A percentile compares a stretch with the other conserved stretches of the same genome.
Conservation (phyloP, 768 basidiomycete species). For the Suillus subalutaceus region DNA sequence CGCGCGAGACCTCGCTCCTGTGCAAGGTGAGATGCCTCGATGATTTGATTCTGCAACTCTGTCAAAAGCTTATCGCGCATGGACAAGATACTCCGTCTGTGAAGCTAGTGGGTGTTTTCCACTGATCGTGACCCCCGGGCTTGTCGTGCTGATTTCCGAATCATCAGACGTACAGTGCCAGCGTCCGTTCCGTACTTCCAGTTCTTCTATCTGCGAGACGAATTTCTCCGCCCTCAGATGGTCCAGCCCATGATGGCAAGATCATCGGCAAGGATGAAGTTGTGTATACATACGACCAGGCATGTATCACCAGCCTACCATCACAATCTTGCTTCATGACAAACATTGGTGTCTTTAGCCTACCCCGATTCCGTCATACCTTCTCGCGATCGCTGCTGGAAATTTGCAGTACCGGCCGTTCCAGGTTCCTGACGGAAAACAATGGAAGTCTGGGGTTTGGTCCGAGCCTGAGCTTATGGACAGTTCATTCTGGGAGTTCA, state of each 20-base stretch:
- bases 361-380: conserved; percentile 57
- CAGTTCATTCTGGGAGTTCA: conserved; percentile 57
- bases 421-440: conserved; percentile 41
- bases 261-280: conserved; percentile 46
- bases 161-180: conserved; percentile 50
- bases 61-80: not conserved
- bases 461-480: conserved; percentile 59
- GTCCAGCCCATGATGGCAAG: conserved; percentile 46
- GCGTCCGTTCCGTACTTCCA: conserved; percentile 51
- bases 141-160: not conserved
- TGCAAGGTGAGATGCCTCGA: conserved; percentile 40
- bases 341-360: conserved; percentile 35
- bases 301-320: conserved; percentile 18
- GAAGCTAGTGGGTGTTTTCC: conserved; percentile 44
- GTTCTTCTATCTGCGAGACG: conserved; percentile 59
- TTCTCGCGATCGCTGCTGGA: conserved; percentile 63
- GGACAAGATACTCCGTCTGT: conserved; percentile 53
- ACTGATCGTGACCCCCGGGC: not conserved
- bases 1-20: conserved; percentile 51
- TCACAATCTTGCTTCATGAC: not conserved
- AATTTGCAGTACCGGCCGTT: conserved; percentile 53
- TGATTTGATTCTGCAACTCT: not conserved
- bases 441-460: conserved; percentile 60
- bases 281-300: conserved; percentile 55
- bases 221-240: conserved; percentile 48